Evolutionary conservation across 768 basidiomycete genomes (phyloP), one percentile per base, ranked within the genome.

Genomic region (Tephrocybe rancida): DNA sequence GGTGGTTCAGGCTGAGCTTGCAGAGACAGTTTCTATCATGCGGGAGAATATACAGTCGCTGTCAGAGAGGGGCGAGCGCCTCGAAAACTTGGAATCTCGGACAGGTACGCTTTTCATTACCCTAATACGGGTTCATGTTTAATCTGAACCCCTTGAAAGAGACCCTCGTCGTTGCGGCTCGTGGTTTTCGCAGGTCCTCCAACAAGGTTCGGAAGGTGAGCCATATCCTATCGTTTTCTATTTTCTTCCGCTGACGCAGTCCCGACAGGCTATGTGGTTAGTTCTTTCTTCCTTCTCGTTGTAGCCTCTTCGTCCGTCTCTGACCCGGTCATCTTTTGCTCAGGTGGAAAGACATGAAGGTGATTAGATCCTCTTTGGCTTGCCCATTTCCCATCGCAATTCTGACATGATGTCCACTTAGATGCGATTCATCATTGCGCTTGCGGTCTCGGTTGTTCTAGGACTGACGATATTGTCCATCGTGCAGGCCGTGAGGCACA

Each of bases 311-410:
- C 43, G 44, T 19, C 25, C 44, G 7, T 32, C 27, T 44, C n/a
- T 30, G 34, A 34, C 41, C 43, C 46, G 35, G 30, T 24, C 44
- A 43, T 44, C 5, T 5, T 38, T 48, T 27, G 39, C 37, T 14
- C 7, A 92, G 91, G 91, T 95, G 93, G 93, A 95, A 96, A 72
- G 93, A 96, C 69, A 92, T 93, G 90, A 94, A 94, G 86, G 91
- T 88, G 18, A n/a, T 29, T 9, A 26, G 10, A 47, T 19, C 9
- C 62, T n/a, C 19, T 48, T 59, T 19, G 13, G 54, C 57, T 9
- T 49, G n/a, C 35, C 25, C 5, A 27, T 19, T 62, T 8, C 49
- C 19, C 18, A 21, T 2, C 13, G 18, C 16, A 22, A 60, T 59
- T 16, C 32, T 44, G 13, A 27, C 37, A n/a, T 19, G 18, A 10